These are phyloP conservation scores for Penicillium herquei DNA, from an alignment of 495 filamentous ascomycete species.

Conservation along the genomic window DNA sequence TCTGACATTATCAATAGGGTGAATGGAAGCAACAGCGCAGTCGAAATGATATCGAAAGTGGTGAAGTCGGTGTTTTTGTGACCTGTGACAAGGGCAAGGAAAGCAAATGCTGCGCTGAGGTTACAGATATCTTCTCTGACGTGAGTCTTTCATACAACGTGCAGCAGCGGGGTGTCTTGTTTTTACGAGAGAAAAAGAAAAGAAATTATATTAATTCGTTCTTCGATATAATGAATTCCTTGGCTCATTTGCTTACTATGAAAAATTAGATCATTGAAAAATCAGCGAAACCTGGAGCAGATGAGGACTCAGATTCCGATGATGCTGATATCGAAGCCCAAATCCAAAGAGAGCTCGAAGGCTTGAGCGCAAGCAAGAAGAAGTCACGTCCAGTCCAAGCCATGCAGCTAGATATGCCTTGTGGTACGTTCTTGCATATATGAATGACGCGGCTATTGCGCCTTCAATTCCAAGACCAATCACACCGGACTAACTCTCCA, in stretches of 20 bases:
- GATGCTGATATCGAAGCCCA: slow-evolving; percentile 77
- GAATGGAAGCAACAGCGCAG: slow-evolving; percentile 27
- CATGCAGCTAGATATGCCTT: slow-evolving; percentile 73
- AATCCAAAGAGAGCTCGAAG: slow-evolving; percentile 74
- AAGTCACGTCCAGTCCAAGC: slow-evolving; percentile 53
- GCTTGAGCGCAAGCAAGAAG: slow-evolving; percentile 53
- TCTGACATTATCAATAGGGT: slow-evolving; percentile 22
- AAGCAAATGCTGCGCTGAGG: slow-evolving; percentile 70
- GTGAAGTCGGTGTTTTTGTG: slow-evolving; percentile 83
- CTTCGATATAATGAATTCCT: neutral
- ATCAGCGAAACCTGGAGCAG: slow-evolving; percentile 18
- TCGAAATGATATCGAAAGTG: slow-evolving; percentile 55
- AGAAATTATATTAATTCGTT: too few species aligned
- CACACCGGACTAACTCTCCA: slow-evolving; percentile 15
- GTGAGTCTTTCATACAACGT: slow-evolving; percentile 36
- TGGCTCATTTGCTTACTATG: slow-evolving; percentile 4
- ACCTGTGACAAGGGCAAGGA: slow-evolving; percentile 85
- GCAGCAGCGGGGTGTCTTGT: too few species aligned
- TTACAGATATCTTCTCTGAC: slow-evolving; percentile 71
- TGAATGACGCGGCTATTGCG: slow-evolving; percentile 3
- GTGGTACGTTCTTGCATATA: slow-evolving; percentile 57
- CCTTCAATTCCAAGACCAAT: neutral
- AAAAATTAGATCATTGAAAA: slow-evolving; percentile 21
- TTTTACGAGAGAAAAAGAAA: too few species aligned
- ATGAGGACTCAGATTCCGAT: slow-evolving; percentile 35